Conservation (phyloP, 106 monocot genomes). For the Iris macrosiphon region DNA sequence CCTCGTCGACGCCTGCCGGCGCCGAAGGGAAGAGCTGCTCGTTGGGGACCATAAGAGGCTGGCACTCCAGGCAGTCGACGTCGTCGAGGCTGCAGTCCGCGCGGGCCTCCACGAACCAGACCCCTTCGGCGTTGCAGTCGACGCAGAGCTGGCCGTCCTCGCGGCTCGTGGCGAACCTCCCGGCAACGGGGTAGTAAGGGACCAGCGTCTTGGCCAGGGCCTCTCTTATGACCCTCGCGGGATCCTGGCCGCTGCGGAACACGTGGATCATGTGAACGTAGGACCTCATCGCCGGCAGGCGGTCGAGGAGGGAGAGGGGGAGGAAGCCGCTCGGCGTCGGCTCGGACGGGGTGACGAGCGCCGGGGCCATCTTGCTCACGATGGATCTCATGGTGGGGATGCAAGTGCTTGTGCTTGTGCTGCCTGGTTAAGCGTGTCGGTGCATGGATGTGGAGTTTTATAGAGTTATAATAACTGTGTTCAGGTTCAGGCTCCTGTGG, state of each 20-base stretch:
- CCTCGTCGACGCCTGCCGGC: not conserved
- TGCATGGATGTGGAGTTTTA: too few species aligned
- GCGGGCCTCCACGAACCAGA: slow-evolving; percentile 16
- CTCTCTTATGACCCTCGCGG: not conserved
- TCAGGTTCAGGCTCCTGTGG: too few species aligned
- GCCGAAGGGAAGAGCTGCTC: slow-evolving; percentile 11
- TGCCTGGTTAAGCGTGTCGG: too few species aligned
- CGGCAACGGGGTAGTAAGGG: not conserved
- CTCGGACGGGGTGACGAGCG: not conserved
- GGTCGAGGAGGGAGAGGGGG: not conserved
- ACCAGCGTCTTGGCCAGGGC: not conserved
- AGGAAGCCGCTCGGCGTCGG: not conserved
- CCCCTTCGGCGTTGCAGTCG: slow-evolving; percentile 21
- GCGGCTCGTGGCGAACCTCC: not conserved
- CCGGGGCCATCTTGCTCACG: too few species aligned
- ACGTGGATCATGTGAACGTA: not conserved
- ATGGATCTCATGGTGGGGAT: too few species aligned
- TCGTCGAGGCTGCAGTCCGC: slow-evolving; percentile 10
- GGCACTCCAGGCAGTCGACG: slow-evolving; percentile 7
- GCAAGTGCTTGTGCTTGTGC: too few species aligned
- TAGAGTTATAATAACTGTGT: too few species aligned
- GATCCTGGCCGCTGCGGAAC: not conserved
- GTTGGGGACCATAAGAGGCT: not conserved
- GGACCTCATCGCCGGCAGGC: not conserved
- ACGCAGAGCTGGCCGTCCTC: not conserved